Conservation (phyloP, 495 filamentous ascomycete genomes). For the Tuber umbilicatum region DNA sequence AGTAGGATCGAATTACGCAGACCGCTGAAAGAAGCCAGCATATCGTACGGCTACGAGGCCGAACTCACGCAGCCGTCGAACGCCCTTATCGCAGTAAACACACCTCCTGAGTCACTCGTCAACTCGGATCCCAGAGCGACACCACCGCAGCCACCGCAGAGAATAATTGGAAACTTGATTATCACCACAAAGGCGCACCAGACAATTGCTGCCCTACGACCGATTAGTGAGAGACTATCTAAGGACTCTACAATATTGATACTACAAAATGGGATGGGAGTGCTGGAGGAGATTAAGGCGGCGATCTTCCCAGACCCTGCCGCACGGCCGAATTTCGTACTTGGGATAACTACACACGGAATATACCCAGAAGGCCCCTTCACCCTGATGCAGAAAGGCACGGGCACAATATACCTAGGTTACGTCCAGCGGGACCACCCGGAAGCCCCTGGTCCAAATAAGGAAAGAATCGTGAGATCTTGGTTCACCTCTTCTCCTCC, state of each 20-base stretch:
- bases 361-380: constrained; percentile 55
- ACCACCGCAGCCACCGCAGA: constrained; percentile 5
- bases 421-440: constrained; percentile 37
- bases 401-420: constrained; percentile 58
- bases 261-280: constrained; percentile 75
- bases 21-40: constrained; percentile 40
- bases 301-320: constrained; percentile 59
- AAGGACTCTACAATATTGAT: constrained; percentile 68
- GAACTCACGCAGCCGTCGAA: constrained; percentile 45
- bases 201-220: constrained; percentile 52
- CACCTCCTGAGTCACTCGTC: constrained; percentile 12
- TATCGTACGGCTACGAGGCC: constrained; percentile 48
- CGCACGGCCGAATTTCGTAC: constrained; percentile 64
- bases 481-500: constrained; percentile 11
- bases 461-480: not conserved
- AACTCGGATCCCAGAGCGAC: constrained; percentile 33
- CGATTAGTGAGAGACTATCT: constrained; percentile 61
- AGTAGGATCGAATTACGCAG: constrained; percentile 33
- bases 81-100: not conserved
- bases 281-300: constrained; percentile 64
- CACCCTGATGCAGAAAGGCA: constrained; percentile 56
- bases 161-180: constrained; percentile 65
- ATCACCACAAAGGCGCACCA: constrained; percentile 58
- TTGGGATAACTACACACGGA: constrained; percentile 64
- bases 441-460: constrained; percentile 18